Evolutionary conservation across 768 basidiomycete species (phyloP), one percentile per base, ranked within the genome.

Genomic region (Boletus pseudopeckii): DNA sequence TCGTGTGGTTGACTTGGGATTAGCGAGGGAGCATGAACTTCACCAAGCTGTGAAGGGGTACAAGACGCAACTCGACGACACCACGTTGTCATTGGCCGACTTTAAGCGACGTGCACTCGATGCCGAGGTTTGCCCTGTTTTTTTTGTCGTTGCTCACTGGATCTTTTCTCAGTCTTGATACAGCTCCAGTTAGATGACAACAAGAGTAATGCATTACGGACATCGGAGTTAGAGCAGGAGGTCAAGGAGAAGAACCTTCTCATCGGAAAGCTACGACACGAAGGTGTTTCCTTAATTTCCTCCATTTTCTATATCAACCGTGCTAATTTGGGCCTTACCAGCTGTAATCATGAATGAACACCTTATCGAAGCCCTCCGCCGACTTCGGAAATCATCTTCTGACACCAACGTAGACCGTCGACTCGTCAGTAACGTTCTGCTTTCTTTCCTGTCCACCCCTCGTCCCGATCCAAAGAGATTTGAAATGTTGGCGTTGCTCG

Each of bases 311-410:
- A 15, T 22, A 43, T 41, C 55, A n/a, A 49, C 43, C 28, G 52
- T 60, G 33, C 24, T n/a, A 10, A 54, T 33, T 5, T 17, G 20
- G n/a, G 8, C 33, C 9, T 37, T 20, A 20, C 13, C 59, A 96
- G 96, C 89, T 47, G 93, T 99, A 14, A 96, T 98, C 54, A 85
- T 95, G 67, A 98, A 98, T 60, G 97, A 98, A 66, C 97, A 99
- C 64, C 78, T 99, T 11, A 97, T 94, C 63, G 96, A 98, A 71
- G 97, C 97, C 4, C 81, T 99, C n/a, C 90, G 96, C 13, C 86
- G 97, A 22, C 79, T 99, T 46, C 85, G 92, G 43, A 87, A 86
- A 59, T 90, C 85, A 54, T 86, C 91, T 0, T 82, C 90, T 7
- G 83, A 83, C 43, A 91, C 84, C 43, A 98, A 92, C 61, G 96